Evolutionary conservation across 148 eudicot species (phyloP).

Genomic region (Beta vulgaris): DNA sequence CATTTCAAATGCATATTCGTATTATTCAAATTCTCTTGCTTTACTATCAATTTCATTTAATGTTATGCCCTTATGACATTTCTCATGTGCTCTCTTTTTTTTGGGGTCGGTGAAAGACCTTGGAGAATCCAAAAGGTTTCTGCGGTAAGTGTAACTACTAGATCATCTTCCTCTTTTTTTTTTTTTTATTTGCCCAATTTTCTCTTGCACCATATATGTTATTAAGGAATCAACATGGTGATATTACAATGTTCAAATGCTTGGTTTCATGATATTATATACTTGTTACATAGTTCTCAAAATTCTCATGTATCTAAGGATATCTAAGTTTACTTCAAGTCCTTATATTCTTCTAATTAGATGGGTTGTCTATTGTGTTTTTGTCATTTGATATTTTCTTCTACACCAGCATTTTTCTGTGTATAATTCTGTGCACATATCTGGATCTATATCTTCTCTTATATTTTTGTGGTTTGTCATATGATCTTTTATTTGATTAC

Average conservation of each 20-base stretch:
- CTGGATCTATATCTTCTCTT: not conserved
- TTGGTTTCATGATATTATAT: no score
- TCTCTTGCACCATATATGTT: no score
- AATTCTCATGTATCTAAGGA: no score
- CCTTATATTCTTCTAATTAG: not conserved
- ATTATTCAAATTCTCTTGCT: no score
- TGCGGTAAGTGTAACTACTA: slow-evolving; percentile 77
- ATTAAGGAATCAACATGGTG: not conserved
- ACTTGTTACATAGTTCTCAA: no score
- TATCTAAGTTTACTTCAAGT: no score
- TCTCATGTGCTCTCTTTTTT: not conserved
- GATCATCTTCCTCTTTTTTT: not conserved
- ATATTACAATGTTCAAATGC: no score
- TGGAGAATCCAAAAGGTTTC: slow-evolving; percentile 76
- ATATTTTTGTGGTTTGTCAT: no score
- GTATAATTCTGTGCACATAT: not conserved
- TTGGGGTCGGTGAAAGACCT: slow-evolving; percentile 36
- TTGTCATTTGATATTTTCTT: not conserved
- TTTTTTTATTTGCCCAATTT: no score
- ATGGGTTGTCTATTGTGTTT: not conserved
- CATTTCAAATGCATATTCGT: no score
- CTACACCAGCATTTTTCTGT: not conserved
- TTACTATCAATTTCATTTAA: not conserved
- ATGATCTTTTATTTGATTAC: not conserved
- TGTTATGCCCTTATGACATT: not conserved